Evolutionary conservation across 805 yeast genomes (phyloP).

Genomic region (Suhomyces emberorum): DNA sequence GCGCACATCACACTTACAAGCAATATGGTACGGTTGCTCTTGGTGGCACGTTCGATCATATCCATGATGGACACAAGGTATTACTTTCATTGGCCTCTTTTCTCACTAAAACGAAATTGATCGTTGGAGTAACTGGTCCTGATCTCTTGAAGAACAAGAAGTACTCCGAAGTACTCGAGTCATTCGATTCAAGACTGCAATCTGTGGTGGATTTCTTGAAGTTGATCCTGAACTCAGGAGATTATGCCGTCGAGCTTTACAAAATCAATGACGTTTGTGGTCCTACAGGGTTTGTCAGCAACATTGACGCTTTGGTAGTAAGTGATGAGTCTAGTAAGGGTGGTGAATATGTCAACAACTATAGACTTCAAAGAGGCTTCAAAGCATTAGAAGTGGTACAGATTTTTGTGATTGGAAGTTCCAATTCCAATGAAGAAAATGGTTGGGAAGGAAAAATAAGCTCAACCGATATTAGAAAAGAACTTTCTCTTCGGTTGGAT

Average conservation of each 20-base stretch:
- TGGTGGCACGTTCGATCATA: slow-evolving; percentile 96
- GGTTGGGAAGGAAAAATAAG: slow-evolving; percentile 73
- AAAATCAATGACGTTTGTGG: slow-evolving; percentile 87
- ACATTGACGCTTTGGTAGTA: slow-evolving; percentile 76
- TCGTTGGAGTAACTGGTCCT: slow-evolving; percentile 83
- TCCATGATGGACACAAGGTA: slow-evolving; percentile 94
- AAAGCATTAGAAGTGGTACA: slow-evolving; percentile 36
- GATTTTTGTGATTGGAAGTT: slow-evolving; percentile 57
- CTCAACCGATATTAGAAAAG: slow-evolving; percentile 70
- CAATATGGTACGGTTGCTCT: slow-evolving; percentile 49
- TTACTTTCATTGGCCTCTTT: slow-evolving; percentile 71
- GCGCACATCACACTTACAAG: not conserved
- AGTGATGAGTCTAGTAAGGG: slow-evolving; percentile 79
- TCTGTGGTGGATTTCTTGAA: slow-evolving; percentile 49
- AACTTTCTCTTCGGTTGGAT: too few relatives aligned
- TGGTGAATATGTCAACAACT: slow-evolving; percentile 66
- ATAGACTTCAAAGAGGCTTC: slow-evolving; percentile 57
- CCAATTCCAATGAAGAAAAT: slow-evolving; percentile 24
- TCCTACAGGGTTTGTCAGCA: slow-evolving; percentile 75
- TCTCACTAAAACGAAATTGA: slow-evolving; percentile 50
- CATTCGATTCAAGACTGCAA: slow-evolving; percentile 49
- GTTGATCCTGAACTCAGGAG: slow-evolving; percentile 14
- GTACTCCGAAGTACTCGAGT: slow-evolving; percentile 60
- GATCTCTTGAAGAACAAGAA: slow-evolving; percentile 72
- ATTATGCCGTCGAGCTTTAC: slow-evolving; percentile 48